Evolutionary conservation across 2,329 filamentous ascomycete genomes (phyloP).

Genomic region (Elsinoe ampelina): DNA sequence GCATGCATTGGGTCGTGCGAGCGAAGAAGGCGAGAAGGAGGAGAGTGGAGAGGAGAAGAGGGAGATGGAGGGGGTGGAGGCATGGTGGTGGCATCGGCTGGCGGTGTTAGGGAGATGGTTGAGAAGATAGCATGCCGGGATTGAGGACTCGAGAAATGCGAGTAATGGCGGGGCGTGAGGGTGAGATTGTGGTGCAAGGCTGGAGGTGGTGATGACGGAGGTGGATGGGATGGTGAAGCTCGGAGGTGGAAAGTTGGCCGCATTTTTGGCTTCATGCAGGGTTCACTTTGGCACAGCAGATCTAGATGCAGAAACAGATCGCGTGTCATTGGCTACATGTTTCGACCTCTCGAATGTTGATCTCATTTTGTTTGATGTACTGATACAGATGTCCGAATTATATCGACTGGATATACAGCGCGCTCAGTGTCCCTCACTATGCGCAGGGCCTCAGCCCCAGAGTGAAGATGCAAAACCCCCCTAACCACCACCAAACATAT

Average conservation of each 20-base stretch:
- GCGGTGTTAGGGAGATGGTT: neutral
- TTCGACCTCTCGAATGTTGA: neutral
- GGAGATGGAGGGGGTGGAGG: neutral
- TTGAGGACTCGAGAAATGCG: neutral
- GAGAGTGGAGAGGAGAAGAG: neutral
- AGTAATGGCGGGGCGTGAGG: neutral
- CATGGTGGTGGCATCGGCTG: slow-evolving; percentile 8
- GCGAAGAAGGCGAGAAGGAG: slow-evolving; percentile 20
- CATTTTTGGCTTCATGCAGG: slow-evolving; percentile 3
- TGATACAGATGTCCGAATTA: slow-evolving; percentile 4
- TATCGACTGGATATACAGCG: slow-evolving; percentile 12
- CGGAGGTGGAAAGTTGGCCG: neutral
- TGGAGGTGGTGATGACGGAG: neutral
- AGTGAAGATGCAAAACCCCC: slow-evolving; percentile 8
- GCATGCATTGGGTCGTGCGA: slow-evolving; percentile 33
- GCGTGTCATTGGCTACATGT: neutral
- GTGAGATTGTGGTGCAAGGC: neutral
- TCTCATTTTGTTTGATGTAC: neutral
- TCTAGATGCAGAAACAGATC: neutral
- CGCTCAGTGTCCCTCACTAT: neutral
- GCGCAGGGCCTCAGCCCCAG: slow-evolving; percentile 2
- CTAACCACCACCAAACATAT: slow-evolving; percentile 21
- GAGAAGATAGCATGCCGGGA: neutral
- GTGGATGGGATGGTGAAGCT: slow-evolving; percentile 2
- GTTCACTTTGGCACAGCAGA: neutral